Percentiles rank a stretch among this genome's conserved stretches.
These are phyloP conservation scores for Geosmithia morbida DNA, from an alignment of 2,329 filamentous ascomycete genomes.

Conservation along the genomic window DNA sequence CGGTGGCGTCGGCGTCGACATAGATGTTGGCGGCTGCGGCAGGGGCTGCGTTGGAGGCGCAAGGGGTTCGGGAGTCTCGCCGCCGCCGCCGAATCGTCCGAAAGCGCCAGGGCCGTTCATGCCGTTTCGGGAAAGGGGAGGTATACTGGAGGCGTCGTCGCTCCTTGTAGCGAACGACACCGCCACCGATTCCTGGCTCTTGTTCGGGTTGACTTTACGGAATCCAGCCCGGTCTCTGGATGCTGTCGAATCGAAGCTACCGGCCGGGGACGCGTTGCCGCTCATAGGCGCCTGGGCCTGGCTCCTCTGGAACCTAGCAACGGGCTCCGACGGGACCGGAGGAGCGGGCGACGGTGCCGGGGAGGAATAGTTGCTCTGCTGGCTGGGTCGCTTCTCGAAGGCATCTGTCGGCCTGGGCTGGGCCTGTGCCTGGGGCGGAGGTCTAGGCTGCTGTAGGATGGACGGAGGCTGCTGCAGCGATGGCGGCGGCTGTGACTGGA, in stretches of 20 bases:
- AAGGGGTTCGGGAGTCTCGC: conserved; percentile 8
- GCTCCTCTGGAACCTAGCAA: conserved; percentile 1
- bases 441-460: not conserved
- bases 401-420: conserved; percentile 7
- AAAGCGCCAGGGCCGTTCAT: conserved; percentile 22
- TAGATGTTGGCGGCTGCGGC: conserved; percentile 7
- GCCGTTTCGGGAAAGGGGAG: conserved; percentile 39
- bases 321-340: not conserved
- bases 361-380: conserved; percentile 1
- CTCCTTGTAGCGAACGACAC: conserved; percentile 29
- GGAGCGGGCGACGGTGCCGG: conserved; percentile 4
- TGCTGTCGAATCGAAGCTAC: conserved; percentile 33
- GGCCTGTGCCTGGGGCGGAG: conserved; percentile 4
- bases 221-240: conserved; percentile 21
- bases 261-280: conserved; percentile 30
- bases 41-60: conserved; percentile 8
- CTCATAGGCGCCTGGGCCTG: conserved; percentile 19
- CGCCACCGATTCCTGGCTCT: conserved; percentile 42
- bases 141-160: conserved; percentile 34
- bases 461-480: conserved; percentile 2
- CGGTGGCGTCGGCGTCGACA: conserved; percentile 5
- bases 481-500: conserved; percentile 9
- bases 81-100: conserved; percentile 23
- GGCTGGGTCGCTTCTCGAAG: conserved; percentile 9
- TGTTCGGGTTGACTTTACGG: conserved; percentile 36